Conservation (phyloP, 495 filamentous ascomycete genomes). For the Viridothelium virens region DNA sequence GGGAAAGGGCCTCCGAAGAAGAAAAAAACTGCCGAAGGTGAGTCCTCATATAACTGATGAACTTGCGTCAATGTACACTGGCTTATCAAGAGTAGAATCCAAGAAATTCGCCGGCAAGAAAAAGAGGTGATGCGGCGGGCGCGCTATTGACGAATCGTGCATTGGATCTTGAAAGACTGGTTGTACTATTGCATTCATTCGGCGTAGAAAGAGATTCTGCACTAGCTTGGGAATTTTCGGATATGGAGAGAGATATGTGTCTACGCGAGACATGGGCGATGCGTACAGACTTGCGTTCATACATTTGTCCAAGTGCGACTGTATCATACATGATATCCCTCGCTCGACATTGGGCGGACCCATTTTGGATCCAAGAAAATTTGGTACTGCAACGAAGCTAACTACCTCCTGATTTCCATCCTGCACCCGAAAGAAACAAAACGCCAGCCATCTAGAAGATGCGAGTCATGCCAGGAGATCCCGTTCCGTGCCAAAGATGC, state of each 20-base stretch:
- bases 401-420: neutral
- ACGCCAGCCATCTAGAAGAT: neutral
- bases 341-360: neutral
- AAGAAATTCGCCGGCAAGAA: conserved; percentile 1
- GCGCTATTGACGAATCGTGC: neutral
- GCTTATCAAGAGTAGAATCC: neutral
- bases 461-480: conserved; percentile 5
- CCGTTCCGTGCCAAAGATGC: neutral
- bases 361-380: neutral
- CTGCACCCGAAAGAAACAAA: neutral
- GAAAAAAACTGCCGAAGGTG: conserved; percentile 52
- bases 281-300: too few species aligned
- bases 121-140: neutral
- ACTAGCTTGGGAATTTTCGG: too few species aligned
- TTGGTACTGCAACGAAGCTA: conserved; percentile 8
- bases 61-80: neutral
- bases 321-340: neutral
- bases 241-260: too few species aligned
- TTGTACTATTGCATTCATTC: neutral
- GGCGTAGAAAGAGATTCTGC: neutral
- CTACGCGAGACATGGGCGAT: too few species aligned
- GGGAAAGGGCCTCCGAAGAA: conserved; percentile 92
- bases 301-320: neutral
- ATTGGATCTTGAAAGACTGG: neutral
- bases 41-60: neutral